Conservation (phyloP, 176 grass and related monocot genomes). For the Panicum miliaceum region DNA sequence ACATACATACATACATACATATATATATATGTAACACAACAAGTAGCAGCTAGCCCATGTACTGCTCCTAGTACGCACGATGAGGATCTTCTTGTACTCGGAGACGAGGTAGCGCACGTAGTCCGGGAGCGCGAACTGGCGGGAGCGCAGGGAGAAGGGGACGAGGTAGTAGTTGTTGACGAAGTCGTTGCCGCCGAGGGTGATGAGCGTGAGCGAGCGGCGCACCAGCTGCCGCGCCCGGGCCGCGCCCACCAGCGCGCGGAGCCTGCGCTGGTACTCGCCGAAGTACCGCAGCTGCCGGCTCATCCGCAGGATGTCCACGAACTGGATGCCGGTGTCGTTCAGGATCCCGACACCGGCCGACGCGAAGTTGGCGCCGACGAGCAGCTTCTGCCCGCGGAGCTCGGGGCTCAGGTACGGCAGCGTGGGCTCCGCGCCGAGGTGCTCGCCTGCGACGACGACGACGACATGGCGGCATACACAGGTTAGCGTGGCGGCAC, state of each 20-base stretch:
- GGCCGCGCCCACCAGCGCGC: conserved; percentile 43
- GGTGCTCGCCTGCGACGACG: conserved; percentile 66
- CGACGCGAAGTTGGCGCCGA: conserved; percentile 94
- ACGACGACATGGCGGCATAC: not conserved
- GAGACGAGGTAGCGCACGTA: conserved; percentile 65
- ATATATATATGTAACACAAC: not conserved
- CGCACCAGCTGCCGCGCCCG: conserved; percentile 51
- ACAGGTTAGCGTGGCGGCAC: not conserved
- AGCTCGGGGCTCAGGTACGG: conserved; percentile 84
- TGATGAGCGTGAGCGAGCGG: conserved; percentile 61
- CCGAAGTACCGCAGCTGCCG: conserved; percentile 60
- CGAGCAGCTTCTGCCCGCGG: conserved; percentile 70
- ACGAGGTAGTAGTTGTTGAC: conserved; percentile 71
- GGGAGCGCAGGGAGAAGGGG: conserved; percentile 66
- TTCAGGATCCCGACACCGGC: conserved; percentile 96
- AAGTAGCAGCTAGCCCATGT: no score
- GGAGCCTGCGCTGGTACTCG: conserved; percentile 67
- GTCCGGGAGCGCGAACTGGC: conserved; percentile 77
- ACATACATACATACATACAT: not conserved
- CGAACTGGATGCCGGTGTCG: conserved; percentile 94
- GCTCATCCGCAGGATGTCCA: conserved; percentile 65
- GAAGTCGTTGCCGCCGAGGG: conserved; percentile 72
- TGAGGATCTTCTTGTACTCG: conserved; percentile 75
- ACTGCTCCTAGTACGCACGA: no score
- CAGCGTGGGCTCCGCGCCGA: conserved; percentile 68